Base-by-base conservation (phyloP, 371 early-diverging fungal genomes). In the Choanephora cucurbitarum region DNA sequence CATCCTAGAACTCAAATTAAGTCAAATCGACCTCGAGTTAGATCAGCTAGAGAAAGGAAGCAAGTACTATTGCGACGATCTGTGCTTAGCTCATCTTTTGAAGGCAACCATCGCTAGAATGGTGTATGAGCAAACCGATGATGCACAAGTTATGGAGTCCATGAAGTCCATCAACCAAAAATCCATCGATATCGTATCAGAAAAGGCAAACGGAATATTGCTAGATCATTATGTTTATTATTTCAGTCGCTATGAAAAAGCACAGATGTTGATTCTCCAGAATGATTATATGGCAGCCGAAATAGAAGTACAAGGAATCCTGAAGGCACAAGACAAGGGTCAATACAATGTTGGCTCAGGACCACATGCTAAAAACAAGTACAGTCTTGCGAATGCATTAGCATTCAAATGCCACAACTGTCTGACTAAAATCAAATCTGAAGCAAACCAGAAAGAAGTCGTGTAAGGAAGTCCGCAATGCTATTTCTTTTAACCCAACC, bases 141-240 rank as follows among this genome's bases (percentile, higher is more conserved):
- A 1, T 40, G 47, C 1, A 22, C 64, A 6, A 23, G 33, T 22
- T 34, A 50, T 19, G 37, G 41, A 5, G 39, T 58, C 53, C 33
- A 51, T 6, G 37, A 49, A 13, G 24, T 58, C 2, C 70, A 73
- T 45, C 21, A 57, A 23, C 19, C 28, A 28, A 28, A 28, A 39
- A 22, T 66, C 72, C 0, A 34, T 73, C 17, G 44, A 60, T 5
- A 22, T 33, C 3, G 69, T 77, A 1, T 55, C 68, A 51, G 54
- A 65, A 7, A 42, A 72, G 39, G 68, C 75, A 19, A 47, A 61
- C 37, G 50, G 65, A 17, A 66, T 86, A 5, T 43, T 48, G 10
- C 57, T 79, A 8, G 88, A 87, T 56, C 88, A 87, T 53, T 87
- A 82, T 66, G 64, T 87, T 9, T 79, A 85, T 40, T 82, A 84